These are phyloP conservation scores for Saccharomycopsis malanga DNA, from an alignment of 805 yeast genomes.

Conservation along the genomic window DNA sequence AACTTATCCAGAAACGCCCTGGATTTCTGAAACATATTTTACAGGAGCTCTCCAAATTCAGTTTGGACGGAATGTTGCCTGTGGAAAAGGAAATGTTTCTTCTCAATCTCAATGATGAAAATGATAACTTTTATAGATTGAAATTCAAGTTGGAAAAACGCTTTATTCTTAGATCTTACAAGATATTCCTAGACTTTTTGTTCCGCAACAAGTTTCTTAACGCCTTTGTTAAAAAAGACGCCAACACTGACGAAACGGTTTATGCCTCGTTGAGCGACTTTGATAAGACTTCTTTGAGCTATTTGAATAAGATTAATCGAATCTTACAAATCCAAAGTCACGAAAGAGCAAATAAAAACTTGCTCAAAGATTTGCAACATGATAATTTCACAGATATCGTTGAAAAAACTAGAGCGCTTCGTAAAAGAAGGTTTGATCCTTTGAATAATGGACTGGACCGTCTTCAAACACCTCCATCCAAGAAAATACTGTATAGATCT, in stretches of 20 bases:
- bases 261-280: neutral
- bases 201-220: slow-evolving; percentile 12
- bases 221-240: slow-evolving; percentile 11
- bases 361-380: slow-evolving; percentile 11
- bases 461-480: neutral
- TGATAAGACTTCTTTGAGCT: slow-evolving; percentile 10
- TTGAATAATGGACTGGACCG: neutral
- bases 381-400: neutral
- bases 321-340: slow-evolving; percentile 13
- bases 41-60: slow-evolving; percentile 1
- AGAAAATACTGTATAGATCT: neutral
- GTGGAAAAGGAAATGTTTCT: slow-evolving; percentile 6
- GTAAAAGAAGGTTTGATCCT: neutral
- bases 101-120: neutral
- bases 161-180: slow-evolving; percentile 8
- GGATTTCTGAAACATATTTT: slow-evolving; percentile 6
- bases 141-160: slow-evolving; percentile 17
- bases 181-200: slow-evolving; percentile 17
- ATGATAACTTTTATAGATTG: slow-evolving; percentile 9
- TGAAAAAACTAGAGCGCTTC: neutral
- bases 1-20: slow-evolving; percentile 14
- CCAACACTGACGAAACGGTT: neutral
- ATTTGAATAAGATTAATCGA: slow-evolving; percentile 16
- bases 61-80: slow-evolving; percentile 12
- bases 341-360: slow-evolving; percentile 14